These are phyloP conservation scores for Xylaria sp. DNA, from an alignment of 2,329 filamentous ascomycete genomes.

Conservation along the genomic window DNA sequence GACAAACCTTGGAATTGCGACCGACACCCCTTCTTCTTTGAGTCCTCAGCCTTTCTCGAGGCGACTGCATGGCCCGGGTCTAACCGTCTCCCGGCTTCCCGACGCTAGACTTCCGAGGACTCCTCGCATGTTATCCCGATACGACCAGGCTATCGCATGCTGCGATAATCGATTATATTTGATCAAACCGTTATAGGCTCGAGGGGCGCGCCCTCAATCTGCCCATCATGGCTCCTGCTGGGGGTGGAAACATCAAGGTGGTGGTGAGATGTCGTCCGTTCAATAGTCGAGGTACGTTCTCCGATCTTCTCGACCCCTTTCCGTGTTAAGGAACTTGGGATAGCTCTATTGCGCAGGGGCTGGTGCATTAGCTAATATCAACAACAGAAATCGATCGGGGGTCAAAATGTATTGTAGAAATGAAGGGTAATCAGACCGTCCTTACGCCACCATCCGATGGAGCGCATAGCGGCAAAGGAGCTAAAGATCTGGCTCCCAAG, in stretches of 20 bases:
- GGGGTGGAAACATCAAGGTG: constrained; percentile 99
- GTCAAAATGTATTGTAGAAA: constrained; percentile 96
- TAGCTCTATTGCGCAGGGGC: background rate
- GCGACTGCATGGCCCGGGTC: constrained; percentile 16
- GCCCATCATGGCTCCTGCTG: constrained; percentile 69
- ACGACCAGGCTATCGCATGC: constrained; percentile 42
- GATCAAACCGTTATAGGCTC: constrained; percentile 41
- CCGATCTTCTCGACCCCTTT: constrained; percentile 4
- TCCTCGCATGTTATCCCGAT: constrained; percentile 36
- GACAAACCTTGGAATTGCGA: constrained; percentile 26
- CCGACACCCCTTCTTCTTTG: constrained; percentile 3
- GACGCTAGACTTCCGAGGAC: constrained; percentile 11
- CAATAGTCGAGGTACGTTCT: constrained; percentile 83
- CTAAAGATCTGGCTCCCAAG: constrained; percentile 79
- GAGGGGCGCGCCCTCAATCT: constrained; percentile 41
- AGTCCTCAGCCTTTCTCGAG: background rate
- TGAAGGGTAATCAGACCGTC: constrained; percentile 93
- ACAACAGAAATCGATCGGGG: constrained; percentile 83
- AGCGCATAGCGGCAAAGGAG: constrained; percentile 69
- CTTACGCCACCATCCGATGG: constrained; percentile 77
- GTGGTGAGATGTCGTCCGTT: constrained; percentile 97
- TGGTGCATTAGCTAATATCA: constrained; percentile 36
- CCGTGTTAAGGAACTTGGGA: background rate
- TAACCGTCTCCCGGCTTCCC: background rate
- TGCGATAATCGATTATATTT: constrained; percentile 38